Base-by-base conservation (phyloP, 192 early-diverging fungal genomes). In the Entomortierella parvispora region DNA sequence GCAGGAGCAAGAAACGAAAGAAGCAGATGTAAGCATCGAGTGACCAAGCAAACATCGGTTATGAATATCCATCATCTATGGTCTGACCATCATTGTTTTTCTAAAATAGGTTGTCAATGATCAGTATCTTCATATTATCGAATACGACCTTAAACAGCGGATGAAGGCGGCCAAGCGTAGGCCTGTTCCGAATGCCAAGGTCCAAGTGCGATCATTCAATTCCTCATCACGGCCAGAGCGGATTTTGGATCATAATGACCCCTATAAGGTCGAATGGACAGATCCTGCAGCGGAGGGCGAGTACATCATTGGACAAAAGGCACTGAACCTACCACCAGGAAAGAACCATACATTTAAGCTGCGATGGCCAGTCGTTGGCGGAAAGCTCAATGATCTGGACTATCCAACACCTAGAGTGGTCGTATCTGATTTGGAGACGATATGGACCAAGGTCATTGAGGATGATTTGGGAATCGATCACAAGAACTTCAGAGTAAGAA, bases 171-270 rank as follows among this genome's bases (percentile, higher is more conserved):
- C 92, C 22, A 97, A 97, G 79, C 84, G 94, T 72, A 83, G 92
- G 32, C 83, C 89, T 7, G 88, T 94, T 1, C 80, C 86, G 18
- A 95, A 95, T 65, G 93, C 92, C 4, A 85, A 87, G 55, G 63
- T 85, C 12, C 90, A 93, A 55, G 92, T 95, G 1, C 58, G 84
- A 10, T 86, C 88, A 2, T 96, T 89, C 81, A 97, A 97, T 58
- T 69, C 80, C 14, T 83, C 90, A 40, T 76, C 89, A 15, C 58
- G 52, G 26, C 84, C 88, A 7, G 92, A 94, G 58, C 81, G 62
- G 0, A 95, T 96, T 75, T 81, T 87, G 22, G 94, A 95, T 75
- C 93, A 95, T 68, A 97, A 97, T 69, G 95, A 97, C 64, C 95
- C 95, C 7, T 94, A 93, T 71, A 90, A 91, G 56, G 88, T 95